Percentiles rank a stretch among this genome's conserved stretches.
Conservation (phyloP, 2,329 filamentous ascomycete genomes). For the Fusarium secorum region DNA sequence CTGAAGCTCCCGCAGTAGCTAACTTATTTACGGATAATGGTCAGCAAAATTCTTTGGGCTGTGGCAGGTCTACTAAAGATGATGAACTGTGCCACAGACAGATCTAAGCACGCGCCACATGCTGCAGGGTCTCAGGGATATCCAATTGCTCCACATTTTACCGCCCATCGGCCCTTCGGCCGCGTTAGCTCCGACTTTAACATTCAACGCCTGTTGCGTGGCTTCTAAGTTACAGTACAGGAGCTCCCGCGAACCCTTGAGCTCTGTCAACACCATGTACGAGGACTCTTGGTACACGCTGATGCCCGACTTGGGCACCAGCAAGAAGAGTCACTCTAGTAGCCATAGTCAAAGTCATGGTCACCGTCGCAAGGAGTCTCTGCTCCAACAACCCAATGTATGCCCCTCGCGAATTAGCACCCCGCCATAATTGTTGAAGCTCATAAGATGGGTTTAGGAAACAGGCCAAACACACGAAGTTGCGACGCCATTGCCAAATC, state of each 20-base stretch:
- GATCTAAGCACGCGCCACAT: conserved; percentile 25
- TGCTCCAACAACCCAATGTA: conserved; percentile 73
- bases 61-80: conserved; percentile 22
- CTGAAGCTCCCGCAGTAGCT: conserved; percentile 15
- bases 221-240: conserved; percentile 37
- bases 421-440: conserved; percentile 33
- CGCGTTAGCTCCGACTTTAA: conserved; percentile 40
- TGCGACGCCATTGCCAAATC: conserved; percentile 63
- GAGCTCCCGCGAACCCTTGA: conserved; percentile 23
- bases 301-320: conserved; percentile 67
- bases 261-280: conserved; percentile 65
- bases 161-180: conserved; percentile 44
- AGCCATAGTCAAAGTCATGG: conserved; percentile 54
- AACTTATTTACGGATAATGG: conserved; percentile 16
- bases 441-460: conserved; percentile 54
- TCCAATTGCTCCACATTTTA: conserved; percentile 10
- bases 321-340: conserved; percentile 57
- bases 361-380: conserved; percentile 73
- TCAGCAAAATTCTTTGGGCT: conserved; percentile 43
- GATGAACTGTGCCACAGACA: conserved; percentile 15
- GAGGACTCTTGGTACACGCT: conserved; percentile 88
- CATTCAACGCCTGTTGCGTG: conserved; percentile 41
- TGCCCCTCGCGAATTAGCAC: conserved; percentile 7
- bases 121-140: conserved; percentile 14
- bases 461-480: conserved; percentile 59